Percentiles rank a stretch among this genome's conserved stretches.
phyloP scores from a whole-genome alignment of 192 early-diverging fungal genomes.

The Rhizophagus sp. region DNA sequence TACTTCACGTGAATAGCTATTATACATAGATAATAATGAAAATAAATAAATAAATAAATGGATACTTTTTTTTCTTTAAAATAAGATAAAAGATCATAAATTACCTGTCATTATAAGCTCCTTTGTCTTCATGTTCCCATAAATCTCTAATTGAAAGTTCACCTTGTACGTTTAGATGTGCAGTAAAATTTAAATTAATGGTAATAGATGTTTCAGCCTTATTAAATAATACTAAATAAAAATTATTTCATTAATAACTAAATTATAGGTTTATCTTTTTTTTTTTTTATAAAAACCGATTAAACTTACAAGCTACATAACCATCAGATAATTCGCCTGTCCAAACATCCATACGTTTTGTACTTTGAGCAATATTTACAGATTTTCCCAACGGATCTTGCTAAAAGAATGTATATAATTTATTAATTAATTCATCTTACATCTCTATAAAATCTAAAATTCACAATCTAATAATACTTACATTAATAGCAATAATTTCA shows the following conservation, averaged over 20 bases:
- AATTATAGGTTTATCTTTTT: not conserved
- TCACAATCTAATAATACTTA: not conserved
- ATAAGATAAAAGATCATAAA: not conserved
- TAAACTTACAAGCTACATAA: not conserved
- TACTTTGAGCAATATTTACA: not conserved
- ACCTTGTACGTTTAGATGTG: not conserved
- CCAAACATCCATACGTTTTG: constrained; percentile 3
- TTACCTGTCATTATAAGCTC: not conserved
- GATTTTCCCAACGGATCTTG: constrained; percentile 56
- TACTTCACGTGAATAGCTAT: not conserved
- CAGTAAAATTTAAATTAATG: not conserved
- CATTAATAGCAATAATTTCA: constrained; percentile 59
- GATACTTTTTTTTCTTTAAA: not conserved
- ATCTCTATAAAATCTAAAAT: not conserved
- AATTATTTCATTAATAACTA: not conserved
- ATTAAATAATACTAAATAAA: constrained; percentile 17
- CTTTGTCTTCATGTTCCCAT: constrained; percentile 13
- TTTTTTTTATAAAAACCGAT: no score
- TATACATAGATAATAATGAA: not conserved
- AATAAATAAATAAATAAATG: no score
- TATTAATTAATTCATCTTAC: not conserved
- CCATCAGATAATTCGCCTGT: constrained; percentile 6
- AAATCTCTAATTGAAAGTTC: constrained; percentile 12
- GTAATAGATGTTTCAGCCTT: not conserved
- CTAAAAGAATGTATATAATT: not conserved